phyloP scores from a whole-genome alignment of 116 monocot species.

The Cymodocea nodosa region DNA sequence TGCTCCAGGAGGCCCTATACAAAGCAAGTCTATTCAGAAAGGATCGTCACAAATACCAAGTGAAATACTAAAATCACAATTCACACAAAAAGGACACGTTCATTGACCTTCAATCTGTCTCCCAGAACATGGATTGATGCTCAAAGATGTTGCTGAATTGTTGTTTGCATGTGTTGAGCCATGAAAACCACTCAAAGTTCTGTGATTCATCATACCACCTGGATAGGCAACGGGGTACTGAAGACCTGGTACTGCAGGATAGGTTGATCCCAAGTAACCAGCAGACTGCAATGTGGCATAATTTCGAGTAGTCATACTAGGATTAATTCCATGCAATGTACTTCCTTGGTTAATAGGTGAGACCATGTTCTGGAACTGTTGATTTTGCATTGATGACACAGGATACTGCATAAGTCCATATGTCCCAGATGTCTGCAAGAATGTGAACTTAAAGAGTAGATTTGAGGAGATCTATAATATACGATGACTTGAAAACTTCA shows the following conservation, averaged over 20 bases:
- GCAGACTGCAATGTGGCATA: constrained; percentile 48
- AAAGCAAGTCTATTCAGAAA: constrained; percentile 4
- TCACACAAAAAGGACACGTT: not conserved
- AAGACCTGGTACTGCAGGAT: constrained; percentile 51
- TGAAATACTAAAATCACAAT: not conserved
- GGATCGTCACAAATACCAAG: not conserved
- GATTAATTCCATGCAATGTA: constrained; percentile 37
- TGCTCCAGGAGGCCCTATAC: constrained; percentile 87
- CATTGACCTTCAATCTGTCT: constrained; percentile 77
- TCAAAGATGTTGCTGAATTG: constrained; percentile 25
- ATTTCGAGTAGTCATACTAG: constrained; percentile 34
- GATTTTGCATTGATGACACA: constrained; percentile 68
- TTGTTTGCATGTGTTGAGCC: constrained; percentile 16
- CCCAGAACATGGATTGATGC: constrained; percentile 30
- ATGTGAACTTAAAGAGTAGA: not conserved
- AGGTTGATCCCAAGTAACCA: constrained; percentile 47
- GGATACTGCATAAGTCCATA: constrained; percentile 88
- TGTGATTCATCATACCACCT: constrained; percentile 26
- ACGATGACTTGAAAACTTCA: not conserved
- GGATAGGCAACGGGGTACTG: constrained; percentile 73
- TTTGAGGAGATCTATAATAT: constrained; percentile 2
- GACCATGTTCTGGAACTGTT: constrained; percentile 49
- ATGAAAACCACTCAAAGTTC: constrained; percentile 42
- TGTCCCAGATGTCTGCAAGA: constrained; percentile 44
- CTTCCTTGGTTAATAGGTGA: constrained; percentile 53